Percentiles rank a stretch among this genome's conserved stretches.
Evolutionary conservation across 2,329 filamentous ascomycete genomes (phyloP).

Genomic region (Penicillium sp.): DNA sequence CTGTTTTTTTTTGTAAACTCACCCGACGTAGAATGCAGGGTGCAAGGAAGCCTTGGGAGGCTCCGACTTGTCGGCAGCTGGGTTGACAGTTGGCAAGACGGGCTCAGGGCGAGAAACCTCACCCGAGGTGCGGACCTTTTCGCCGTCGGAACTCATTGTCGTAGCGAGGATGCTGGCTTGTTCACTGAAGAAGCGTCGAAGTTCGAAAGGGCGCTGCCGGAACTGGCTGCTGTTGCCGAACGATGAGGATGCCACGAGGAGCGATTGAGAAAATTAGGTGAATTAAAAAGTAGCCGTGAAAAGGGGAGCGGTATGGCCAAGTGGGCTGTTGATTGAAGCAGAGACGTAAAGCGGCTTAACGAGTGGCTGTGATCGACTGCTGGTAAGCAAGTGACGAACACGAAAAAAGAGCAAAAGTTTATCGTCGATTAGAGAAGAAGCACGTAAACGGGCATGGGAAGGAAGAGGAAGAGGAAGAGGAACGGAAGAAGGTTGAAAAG

Average conservation of each 20-base stretch:
- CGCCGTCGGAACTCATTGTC: slow-evolving; percentile 62
- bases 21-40: slow-evolving; percentile 79
- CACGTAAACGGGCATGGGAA: slow-evolving; percentile 13
- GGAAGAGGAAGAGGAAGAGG: slow-evolving; percentile 9
- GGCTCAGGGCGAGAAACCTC: slow-evolving; percentile 50
- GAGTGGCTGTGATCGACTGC: slow-evolving; percentile 18
- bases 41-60: slow-evolving; percentile 64
- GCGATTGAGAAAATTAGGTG: slow-evolving; percentile 15
- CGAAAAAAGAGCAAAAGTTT: slow-evolving; percentile 16
- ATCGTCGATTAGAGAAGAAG: slow-evolving; percentile 6
- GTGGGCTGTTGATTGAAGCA: neutral
- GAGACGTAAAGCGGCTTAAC: slow-evolving; percentile 8
- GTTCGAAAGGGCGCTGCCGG: slow-evolving; percentile 46
- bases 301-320: neutral
- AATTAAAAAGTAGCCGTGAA: slow-evolving; percentile 12
- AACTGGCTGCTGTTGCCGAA: slow-evolving; percentile 40
- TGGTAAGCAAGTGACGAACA: slow-evolving; percentile 21
- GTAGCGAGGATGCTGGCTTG: slow-evolving; percentile 32
- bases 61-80: slow-evolving; percentile 66
- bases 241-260: slow-evolving; percentile 42
- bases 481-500: slow-evolving; percentile 5
- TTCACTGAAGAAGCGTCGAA: slow-evolving; percentile 44
- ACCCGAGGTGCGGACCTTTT: slow-evolving; percentile 80
- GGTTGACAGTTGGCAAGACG: slow-evolving; percentile 77
- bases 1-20: slow-evolving; percentile 27